A percentile compares a stretch with the other conserved stretches of the same genome.
phyloP scores from a whole-genome alignment of 441 rosid genomes.

The Erodium texanum region DNA sequence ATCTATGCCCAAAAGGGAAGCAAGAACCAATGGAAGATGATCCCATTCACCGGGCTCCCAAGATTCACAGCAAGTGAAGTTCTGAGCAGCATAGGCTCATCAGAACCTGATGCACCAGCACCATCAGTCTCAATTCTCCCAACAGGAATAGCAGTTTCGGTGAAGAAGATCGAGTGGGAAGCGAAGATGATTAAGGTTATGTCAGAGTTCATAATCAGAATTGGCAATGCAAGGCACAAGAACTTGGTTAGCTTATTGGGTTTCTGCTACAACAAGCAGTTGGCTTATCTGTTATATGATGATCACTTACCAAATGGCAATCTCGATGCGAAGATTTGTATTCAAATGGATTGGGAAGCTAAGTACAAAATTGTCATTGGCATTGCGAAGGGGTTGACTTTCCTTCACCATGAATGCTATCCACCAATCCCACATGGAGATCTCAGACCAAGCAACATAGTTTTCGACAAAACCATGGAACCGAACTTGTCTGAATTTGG shows the following conservation, averaged over 20 bases:
- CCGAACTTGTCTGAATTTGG: slow-evolving; percentile 69
- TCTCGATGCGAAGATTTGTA: slow-evolving; percentile 47
- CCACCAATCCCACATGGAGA: slow-evolving; percentile 91
- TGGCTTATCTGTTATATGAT: slow-evolving; percentile 64
- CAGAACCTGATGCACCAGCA: slow-evolving; percentile 33
- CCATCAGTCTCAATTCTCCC: slow-evolving; percentile 44
- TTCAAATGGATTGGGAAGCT: slow-evolving; percentile 54
- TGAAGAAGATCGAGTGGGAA: slow-evolving; percentile 52
- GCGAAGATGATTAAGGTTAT: slow-evolving; percentile 32
- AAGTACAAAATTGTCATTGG: slow-evolving; percentile 55
- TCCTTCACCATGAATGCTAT: slow-evolving; percentile 84
- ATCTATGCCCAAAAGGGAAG: slow-evolving; percentile 42
- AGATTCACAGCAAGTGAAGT: slow-evolving; percentile 63
- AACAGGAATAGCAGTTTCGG: slow-evolving; percentile 71
- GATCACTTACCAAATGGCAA: slow-evolving; percentile 70
- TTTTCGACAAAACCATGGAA: slow-evolving; percentile 68
- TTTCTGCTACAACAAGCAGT: slow-evolving; percentile 63
- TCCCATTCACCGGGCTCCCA: slow-evolving; percentile 62
- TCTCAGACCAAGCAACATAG: slow-evolving; percentile 51
- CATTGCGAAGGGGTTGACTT: slow-evolving; percentile 69
- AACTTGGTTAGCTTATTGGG: slow-evolving; percentile 76
- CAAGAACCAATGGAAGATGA: slow-evolving; percentile 67
- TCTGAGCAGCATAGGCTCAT: slow-evolving; percentile 48
- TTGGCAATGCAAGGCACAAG: slow-evolving; percentile 76
- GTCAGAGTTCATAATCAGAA: slow-evolving; percentile 35